phyloP scores from a whole-genome alignment of 116 monocot genomes.

The Cymodocea nodosa region DNA sequence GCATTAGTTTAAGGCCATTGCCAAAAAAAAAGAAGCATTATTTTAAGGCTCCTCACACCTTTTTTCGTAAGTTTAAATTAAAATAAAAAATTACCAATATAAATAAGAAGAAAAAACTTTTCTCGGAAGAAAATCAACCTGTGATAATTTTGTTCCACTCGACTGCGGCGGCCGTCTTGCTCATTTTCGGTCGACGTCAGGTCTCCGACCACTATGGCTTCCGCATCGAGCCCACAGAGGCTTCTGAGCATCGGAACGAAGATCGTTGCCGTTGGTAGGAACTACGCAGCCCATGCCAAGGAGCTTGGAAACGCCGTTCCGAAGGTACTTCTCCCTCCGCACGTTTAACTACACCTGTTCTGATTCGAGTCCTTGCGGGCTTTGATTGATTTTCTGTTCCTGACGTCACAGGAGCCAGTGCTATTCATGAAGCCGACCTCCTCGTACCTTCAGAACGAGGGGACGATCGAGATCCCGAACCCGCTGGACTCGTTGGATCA shows the following conservation, averaged over 20 bases:
- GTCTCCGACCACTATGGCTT: background rate
- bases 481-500: conserved; percentile 66
- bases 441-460: conserved; percentile 68
- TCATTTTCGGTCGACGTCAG: too few species aligned
- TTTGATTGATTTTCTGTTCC: background rate
- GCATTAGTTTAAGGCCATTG: too few species aligned
- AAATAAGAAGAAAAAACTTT: too few species aligned
- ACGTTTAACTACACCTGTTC: too few species aligned
- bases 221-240: conserved; percentile 10
- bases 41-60: too few species aligned
- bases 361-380: background rate
- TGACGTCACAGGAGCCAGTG: conserved; percentile 56
- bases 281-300: conserved; percentile 93
- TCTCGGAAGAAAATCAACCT: too few species aligned
- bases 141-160: too few species aligned
- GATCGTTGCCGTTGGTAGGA: conserved; percentile 82
- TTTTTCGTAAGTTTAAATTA: too few species aligned
- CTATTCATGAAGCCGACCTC: conserved; percentile 97
- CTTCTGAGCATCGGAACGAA: conserved; percentile 62
- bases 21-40: too few species aligned
- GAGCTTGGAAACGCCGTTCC: conserved; percentile 86
- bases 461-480: conserved; percentile 78
- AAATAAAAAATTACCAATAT: too few species aligned
- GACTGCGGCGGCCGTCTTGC: too few species aligned
- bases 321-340: conserved; percentile 21